Base-by-base conservation (phyloP, 768 basidiomycete species). In the Ramaria rubella region DNA sequence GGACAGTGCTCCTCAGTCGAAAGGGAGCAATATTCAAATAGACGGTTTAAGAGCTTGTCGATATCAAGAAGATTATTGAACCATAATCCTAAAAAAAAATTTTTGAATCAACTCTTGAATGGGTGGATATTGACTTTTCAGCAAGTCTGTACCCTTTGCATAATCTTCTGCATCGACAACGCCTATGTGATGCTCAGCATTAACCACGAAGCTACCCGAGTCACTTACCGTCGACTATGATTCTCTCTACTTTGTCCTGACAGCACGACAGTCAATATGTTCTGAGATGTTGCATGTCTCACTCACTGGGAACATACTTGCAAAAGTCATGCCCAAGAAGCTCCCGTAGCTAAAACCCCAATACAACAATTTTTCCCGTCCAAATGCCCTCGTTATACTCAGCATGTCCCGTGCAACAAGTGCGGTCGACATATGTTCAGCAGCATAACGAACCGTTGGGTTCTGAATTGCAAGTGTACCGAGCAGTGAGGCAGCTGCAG, bases 371-470 rank as follows among this genome's bases (percentile, higher is more conserved):
- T 65, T 68, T 19, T 69, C 67, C 24, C 58, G 56, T 0, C 69
- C 68, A 15, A 65, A 63, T 29, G 65, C 63, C 29, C 61, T 48
- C 0, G 58, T 59, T 34, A 70, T 70, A 36, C 58, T 55, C n/a
- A 70, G 57, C 69, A 70, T 69, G 52, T 70, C 69, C 14, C 64
- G 57, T 9, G 69, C 65, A 17, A 69, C 68, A 24, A 59, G 45
- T 21, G 66, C 59, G 2, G 69, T 70, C 43, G 62, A 59, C 23
- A 64, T 56, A 66, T 67, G 60, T 59, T 64, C 49, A 45, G 61
- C 55, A 31, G 64, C n/a, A 49, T 49, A 27, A n/a, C n/a, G n/a
- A n/a, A n/a, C n/a, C 29, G 24, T 56, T n/a, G 55, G 30, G 4
- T 45, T 24, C 44, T 33, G n/a, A 11, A 12, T 11, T 36, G 33